Percentiles rank a stretch among this genome's conserved stretches.
These are phyloP conservation scores for Colletotrichum incanum DNA, from an alignment of 2,329 filamentous ascomycete species.

Conservation along the genomic window DNA sequence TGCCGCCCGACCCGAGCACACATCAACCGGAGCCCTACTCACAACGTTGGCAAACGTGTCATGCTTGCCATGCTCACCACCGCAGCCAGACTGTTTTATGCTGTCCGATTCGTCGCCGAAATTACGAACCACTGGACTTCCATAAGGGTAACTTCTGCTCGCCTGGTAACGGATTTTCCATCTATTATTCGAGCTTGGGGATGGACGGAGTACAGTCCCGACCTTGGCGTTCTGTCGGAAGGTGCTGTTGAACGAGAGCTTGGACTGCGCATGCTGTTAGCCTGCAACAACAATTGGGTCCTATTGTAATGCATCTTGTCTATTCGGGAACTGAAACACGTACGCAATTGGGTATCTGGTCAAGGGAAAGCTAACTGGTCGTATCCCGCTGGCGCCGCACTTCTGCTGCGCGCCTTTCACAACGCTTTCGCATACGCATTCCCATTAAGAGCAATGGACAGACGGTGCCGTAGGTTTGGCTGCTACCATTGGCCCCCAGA, in stretches of 20 bases:
- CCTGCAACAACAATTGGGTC: background rate
- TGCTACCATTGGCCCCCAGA: constrained; percentile 54
- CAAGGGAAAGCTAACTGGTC: constrained; percentile 22
- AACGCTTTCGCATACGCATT: constrained; percentile 38
- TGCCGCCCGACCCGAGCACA: constrained; percentile 19
- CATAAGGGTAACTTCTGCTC: background rate
- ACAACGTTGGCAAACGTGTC: constrained; percentile 34
- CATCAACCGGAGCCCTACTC: background rate
- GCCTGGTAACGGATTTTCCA: constrained; percentile 5
- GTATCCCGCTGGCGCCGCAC: constrained; percentile 23
- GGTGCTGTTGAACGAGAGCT: background rate
- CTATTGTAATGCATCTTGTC: constrained; percentile 22
- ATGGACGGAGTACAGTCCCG: constrained; percentile 17
- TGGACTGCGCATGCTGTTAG: background rate
- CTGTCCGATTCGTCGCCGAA: constrained; percentile 1
- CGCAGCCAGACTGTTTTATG: background rate
- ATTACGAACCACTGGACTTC: constrained; percentile 5
- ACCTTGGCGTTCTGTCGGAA: constrained; percentile 13
- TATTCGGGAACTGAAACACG: constrained; percentile 31
- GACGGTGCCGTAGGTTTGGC: constrained; percentile 39
- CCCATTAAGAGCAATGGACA: constrained; percentile 42
- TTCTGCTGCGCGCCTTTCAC: constrained; percentile 19
- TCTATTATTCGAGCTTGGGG: background rate
- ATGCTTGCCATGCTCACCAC: constrained; percentile 23
- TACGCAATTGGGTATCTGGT: constrained; percentile 27